These are phyloP conservation scores for Claviceps paspali DNA, from an alignment of 2,329 filamentous ascomycete species.

Conservation along the genomic window DNA sequence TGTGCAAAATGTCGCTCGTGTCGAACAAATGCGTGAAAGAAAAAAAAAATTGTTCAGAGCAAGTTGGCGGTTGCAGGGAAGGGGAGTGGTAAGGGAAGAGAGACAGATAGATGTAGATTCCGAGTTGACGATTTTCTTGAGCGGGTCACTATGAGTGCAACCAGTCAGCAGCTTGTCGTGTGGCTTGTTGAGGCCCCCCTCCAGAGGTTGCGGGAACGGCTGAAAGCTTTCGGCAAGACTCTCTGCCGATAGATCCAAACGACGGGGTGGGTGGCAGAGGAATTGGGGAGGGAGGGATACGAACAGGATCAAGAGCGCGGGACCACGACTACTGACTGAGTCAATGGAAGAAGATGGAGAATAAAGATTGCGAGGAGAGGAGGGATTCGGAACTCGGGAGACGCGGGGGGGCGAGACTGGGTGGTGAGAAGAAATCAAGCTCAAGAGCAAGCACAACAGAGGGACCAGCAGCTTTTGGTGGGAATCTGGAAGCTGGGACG, in stretches of 20 bases:
- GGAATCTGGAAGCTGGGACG: neutral
- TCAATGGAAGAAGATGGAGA: neutral
- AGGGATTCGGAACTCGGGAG: neutral
- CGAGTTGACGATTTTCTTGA: slow-evolving; percentile 3
- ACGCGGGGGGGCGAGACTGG: neutral
- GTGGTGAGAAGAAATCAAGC: neutral
- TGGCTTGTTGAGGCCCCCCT: slow-evolving; percentile 4
- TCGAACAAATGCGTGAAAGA: slow-evolving; percentile 4
- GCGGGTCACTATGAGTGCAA: slow-evolving; percentile 5
- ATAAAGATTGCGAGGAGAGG: neutral
- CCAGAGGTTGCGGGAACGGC: neutral
- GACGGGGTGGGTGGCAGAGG: neutral
- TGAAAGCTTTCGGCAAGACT: slow-evolving; percentile 1
- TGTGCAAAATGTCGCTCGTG: slow-evolving; percentile 6
- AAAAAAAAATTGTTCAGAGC: no score
- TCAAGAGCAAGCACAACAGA: neutral
- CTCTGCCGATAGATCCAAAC: no score
- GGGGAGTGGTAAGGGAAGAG: neutral
- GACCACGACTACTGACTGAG: no score
- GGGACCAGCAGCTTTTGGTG: slow-evolving; percentile 4
- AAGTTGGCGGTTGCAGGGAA: slow-evolving; percentile 5
- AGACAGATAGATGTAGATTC: neutral
- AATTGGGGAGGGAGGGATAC: neutral
- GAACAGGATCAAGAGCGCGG: neutral
- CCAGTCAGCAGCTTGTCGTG: slow-evolving; percentile 5